Base-by-base conservation (phyloP, 805 yeast species). In the Blastobotrys chiropterorum region DNA sequence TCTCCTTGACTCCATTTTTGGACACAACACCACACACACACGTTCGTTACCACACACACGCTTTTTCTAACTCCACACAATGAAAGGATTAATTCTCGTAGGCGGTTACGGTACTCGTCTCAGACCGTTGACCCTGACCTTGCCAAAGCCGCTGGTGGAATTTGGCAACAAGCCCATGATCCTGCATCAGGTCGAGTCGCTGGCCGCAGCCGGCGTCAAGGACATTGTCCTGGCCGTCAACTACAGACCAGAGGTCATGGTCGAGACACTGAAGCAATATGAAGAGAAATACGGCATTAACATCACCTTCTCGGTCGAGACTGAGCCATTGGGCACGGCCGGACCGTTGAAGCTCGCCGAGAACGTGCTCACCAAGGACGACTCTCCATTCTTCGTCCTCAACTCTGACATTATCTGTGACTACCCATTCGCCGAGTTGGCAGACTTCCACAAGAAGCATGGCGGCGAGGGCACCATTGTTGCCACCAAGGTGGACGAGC, bases 21-120 rank as follows among this genome's bases (percentile, higher is more conserved):
- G 42, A 7, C 31, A 42, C 39, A 31, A 15, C 17, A 4, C 44
- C 39, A 38, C 21, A 7, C 39, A 47, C n/a, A n/a, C n/a, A n/a
- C n/a, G n/a, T n/a, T n/a, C n/a, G n/a, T n/a, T 19, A 38, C 3
- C 40, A 38, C 44, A 15, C n/a, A n/a, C n/a, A n/a, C n/a, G n/a
- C n/a, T n/a, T n/a, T n/a, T n/a, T n/a, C n/a, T n/a, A n/a, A n/a
- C n/a, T n/a, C n/a, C n/a, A n/a, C n/a, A 54, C 30, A 59, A 89
- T 90, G 97, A 90, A 90, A 79, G 97, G 96, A 71, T 83, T 92
- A 74, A 92, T 92, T 80, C 84, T 92, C 72, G 98, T 92, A 65
- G 99, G 99, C 70, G 99, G 99, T 74, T 94, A 90, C 79, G 99
- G 99, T 80, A 94, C 99, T 68, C 94, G 99, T 79, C 86, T 94